Conservation (phyloP, 352 stramenopile genomes). For the Plasmopara viticola region DNA sequence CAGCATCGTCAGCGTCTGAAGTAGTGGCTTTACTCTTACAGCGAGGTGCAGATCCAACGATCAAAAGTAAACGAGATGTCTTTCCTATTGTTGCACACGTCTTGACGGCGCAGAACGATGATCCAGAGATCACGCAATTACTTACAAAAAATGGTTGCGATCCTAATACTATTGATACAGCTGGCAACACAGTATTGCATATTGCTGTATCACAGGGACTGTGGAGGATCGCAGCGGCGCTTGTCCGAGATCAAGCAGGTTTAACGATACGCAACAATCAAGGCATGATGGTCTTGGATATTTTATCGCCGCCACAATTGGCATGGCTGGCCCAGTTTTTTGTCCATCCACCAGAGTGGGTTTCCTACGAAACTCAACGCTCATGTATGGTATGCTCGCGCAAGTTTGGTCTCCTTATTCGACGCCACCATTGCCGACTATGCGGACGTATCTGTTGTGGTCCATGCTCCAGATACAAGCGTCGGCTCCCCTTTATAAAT, state of each 20-base stretch:
- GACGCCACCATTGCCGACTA: slow-evolving; percentile 75
- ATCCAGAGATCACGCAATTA: slow-evolving; percentile 60
- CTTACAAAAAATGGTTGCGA: slow-evolving; percentile 74
- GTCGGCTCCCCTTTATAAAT: slow-evolving; percentile 51
- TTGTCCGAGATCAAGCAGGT: slow-evolving; percentile 55
- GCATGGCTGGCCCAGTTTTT: slow-evolving; percentile 77
- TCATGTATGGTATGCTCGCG: slow-evolving; percentile 68
- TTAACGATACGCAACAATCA: slow-evolving; percentile 78
- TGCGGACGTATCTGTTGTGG: slow-evolving; percentile 79
- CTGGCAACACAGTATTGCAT: slow-evolving; percentile 75
- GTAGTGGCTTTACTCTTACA: slow-evolving; percentile 60
- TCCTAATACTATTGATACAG: slow-evolving; percentile 60
- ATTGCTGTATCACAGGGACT: slow-evolving; percentile 69
- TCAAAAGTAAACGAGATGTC: slow-evolving; percentile 65
- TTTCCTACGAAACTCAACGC: slow-evolving; percentile 52
- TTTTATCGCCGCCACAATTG: slow-evolving; percentile 63
- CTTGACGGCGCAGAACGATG: slow-evolving; percentile 60
- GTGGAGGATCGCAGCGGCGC: slow-evolving; percentile 61
- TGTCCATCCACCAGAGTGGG: slow-evolving; percentile 62
- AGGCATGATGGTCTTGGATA: slow-evolving; percentile 64
- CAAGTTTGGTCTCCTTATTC: slow-evolving; percentile 64
- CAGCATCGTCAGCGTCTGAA: slow-evolving; percentile 32
- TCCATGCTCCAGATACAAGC: slow-evolving; percentile 75
- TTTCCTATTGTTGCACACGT: slow-evolving; percentile 76
- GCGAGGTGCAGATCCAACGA: slow-evolving; percentile 49